phyloP scores from a whole-genome alignment of 1,284 basidiomycete species.

The Rhodofomes roseus region DNA sequence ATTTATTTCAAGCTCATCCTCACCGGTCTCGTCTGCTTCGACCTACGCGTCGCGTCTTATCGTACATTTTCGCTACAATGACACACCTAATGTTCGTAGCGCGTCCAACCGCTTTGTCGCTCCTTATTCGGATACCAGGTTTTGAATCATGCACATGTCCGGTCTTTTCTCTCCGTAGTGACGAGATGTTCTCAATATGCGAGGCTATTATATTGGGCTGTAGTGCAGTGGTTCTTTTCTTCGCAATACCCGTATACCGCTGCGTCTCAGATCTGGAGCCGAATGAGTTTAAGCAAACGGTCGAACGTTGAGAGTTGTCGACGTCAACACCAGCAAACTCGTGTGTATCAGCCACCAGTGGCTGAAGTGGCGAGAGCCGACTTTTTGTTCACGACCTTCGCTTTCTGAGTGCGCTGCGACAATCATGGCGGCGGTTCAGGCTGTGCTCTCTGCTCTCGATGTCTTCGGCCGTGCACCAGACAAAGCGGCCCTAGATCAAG shows the following conservation, averaged over 20 bases:
- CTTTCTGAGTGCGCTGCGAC: conserved; percentile 8
- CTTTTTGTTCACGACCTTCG: not conserved
- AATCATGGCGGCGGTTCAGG: conserved; percentile 40
- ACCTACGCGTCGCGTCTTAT: conserved; percentile 35
- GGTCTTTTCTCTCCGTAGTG: conserved; percentile 46
- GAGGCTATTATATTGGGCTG: conserved; percentile 33
- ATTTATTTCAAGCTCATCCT: conserved; percentile 5
- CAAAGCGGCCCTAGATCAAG: conserved; percentile 76
- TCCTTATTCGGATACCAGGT: conserved; percentile 60
- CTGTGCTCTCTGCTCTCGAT: conserved; percentile 67
- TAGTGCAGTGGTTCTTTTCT: conserved; percentile 27
- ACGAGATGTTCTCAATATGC: conserved; percentile 20
- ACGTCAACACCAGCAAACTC: conserved; percentile 1
- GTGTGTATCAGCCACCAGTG: not conserved
- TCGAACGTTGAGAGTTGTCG: no score
- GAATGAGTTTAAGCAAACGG: not conserved
- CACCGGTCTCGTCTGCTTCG: conserved; percentile 24
- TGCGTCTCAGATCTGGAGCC: conserved; percentile 8
- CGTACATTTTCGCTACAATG: conserved; percentile 44
- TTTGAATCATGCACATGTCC: conserved; percentile 29
- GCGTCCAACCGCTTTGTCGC: conserved; percentile 39
- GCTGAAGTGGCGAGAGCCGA: not conserved
- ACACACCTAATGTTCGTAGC: conserved; percentile 24
- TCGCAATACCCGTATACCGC: conserved; percentile 38
- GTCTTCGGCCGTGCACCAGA: conserved; percentile 80